Base-by-base conservation (phyloP, 768 basidiomycete species). In the Antrodiella citrinella region DNA sequence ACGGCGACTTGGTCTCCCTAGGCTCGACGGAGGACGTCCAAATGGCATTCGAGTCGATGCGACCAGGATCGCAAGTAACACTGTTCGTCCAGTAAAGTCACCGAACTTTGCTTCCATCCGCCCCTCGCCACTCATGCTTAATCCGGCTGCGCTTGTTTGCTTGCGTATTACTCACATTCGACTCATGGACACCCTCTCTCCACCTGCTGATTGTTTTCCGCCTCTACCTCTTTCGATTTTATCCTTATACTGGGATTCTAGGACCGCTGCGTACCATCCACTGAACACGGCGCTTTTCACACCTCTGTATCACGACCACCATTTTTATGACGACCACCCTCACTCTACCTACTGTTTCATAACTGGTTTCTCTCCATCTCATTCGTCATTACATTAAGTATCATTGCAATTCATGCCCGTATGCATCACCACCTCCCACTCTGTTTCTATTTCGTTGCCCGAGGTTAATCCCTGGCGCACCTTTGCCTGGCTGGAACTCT, bases 21-120 rank as follows among this genome's bases (percentile, higher is more conserved):
- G 86, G 85, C 13, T 91, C 88, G 42, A 91, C 91, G 26, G 92
- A 95, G 65, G 92, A 95, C 63, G 86, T 94, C 26, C 87, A 91
- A 58, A 91, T 95, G 80, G 92, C 92, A 35, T 93, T 95, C 56
- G 91, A 93, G 67, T 77, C 82, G 51, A 84, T 79, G 67, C 75
- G 81, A 55, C 81, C 84, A 24, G 84, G 84, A n/a, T 80, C 80
- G 54, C 88, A 88, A 67, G 86, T 91, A 51, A 85, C 81, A 15
- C 75, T 91, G 44, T 88, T 81, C 66, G 88, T 91, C 60, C 83
- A 80, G 64, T 90, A 72, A 81, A 47, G 22, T 25, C 43, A 26
- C 21, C 12, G 9, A 25, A 30, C 12, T 26, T 23, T 19, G 15
- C 44, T 43, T 39, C 4, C 26, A 42, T 41, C 42, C 19, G 35